Evolutionary conservation across 257 asterid species (phyloP).

Genomic region (Rubia yunnanensis): DNA sequence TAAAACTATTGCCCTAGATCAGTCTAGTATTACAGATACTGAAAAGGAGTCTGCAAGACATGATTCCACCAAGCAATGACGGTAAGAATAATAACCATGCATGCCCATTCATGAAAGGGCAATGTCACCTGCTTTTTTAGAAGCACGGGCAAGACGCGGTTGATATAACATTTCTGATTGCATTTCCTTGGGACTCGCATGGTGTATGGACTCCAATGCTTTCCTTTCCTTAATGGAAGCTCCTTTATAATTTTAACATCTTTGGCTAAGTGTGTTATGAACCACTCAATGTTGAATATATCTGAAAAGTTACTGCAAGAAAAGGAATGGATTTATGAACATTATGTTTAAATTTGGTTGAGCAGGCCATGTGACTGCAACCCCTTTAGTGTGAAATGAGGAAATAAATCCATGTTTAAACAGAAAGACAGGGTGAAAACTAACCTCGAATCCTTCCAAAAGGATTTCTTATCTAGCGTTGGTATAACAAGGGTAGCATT

Average conservation of each 20-base stretch:
- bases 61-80: not conserved
- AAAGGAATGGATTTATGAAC: conserved; percentile 1
- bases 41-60: not conserved
- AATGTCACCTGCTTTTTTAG: conserved; percentile 68
- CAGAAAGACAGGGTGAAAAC: conserved; percentile 9
- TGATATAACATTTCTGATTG: conserved; percentile 65
- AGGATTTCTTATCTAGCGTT: conserved; percentile 77
- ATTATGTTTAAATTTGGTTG: not conserved
- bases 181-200: conserved; percentile 97
- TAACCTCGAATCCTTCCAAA: conserved; percentile 96
- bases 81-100: not conserved
- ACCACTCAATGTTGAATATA: conserved; percentile 80
- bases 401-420: not conserved
- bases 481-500: conserved; percentile 94
- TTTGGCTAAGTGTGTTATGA: conserved; percentile 54
- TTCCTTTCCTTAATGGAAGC: conserved; percentile 74
- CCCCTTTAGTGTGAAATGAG: conserved; percentile 5
- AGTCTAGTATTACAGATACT: not conserved
- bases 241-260: conserved; percentile 76
- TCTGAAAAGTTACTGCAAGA: conserved; percentile 85
- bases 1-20: not conserved
- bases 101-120: not conserved
- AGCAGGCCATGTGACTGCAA: conserved; percentile 4
- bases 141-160: conserved; percentile 74
- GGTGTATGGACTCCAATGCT: conserved; percentile 60